A percentile compares a stretch with the other conserved stretches of the same genome.
phyloP scores from a whole-genome alignment of 177 flowering plant genomes.

The Telopea speciosissima region DNA sequence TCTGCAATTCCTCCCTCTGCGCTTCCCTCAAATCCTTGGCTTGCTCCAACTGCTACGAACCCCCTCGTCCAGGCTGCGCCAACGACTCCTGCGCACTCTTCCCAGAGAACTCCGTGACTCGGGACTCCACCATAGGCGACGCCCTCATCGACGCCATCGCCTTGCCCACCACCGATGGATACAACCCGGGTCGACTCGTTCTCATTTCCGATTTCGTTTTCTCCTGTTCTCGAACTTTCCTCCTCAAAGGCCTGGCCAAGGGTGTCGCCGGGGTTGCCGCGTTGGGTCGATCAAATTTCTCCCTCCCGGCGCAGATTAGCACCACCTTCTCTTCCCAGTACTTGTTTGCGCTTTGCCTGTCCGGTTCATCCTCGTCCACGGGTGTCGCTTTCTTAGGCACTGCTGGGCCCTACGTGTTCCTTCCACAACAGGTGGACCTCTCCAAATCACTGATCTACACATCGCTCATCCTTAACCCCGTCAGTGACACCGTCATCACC shows the following conservation, averaged over 20 bases:
- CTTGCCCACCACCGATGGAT: conserved; percentile 24
- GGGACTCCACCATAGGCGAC: conserved; percentile 4
- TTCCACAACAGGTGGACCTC: conserved; percentile 19
- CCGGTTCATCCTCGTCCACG: conserved; percentile 26
- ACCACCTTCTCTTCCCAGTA: conserved; percentile 2
- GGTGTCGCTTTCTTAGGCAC: conserved; percentile 36
- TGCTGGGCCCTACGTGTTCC: conserved; percentile 28
- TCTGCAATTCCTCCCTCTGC: conserved; percentile 28
- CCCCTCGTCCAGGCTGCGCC: conserved; percentile 21
- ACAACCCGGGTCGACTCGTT: conserved; percentile 16
- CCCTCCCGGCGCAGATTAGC: conserved; percentile 29
- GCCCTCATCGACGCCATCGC: conserved; percentile 17
- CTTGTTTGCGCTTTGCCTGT: conserved; percentile 33
- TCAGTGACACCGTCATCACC: conserved; percentile 6
- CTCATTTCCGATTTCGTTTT: conserved; percentile 22
- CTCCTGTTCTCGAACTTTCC: conserved; percentile 16
- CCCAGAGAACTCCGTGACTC: conserved; percentile 20
- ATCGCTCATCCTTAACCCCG: conserved; percentile 27
- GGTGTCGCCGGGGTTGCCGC: conserved; percentile 22
- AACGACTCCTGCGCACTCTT: conserved; percentile 22
- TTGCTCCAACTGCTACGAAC: conserved; percentile 15
- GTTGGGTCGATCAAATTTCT: conserved; percentile 25
- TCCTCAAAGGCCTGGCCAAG: conserved; percentile 19
- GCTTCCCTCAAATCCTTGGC: conserved; percentile 9
- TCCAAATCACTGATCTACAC: conserved; percentile 29